Evolutionary conservation across 2,329 filamentous ascomycete genomes (phyloP).

Genomic region (Aureobasidium mangrovei): DNA sequence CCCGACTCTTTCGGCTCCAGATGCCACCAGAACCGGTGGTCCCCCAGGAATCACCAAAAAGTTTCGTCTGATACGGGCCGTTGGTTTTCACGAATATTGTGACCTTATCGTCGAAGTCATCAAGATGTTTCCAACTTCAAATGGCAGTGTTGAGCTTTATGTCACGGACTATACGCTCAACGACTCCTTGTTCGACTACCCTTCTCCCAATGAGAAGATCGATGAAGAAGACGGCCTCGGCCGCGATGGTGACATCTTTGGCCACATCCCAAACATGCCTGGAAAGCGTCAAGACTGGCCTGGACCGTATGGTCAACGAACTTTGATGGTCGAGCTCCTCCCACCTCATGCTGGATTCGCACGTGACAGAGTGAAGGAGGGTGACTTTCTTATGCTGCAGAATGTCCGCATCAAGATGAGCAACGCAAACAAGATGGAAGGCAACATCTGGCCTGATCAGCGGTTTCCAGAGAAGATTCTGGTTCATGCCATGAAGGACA

Average conservation of each 20-base stretch:
- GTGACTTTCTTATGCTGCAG: slow-evolving; percentile 55
- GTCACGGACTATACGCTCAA: slow-evolving; percentile 79
- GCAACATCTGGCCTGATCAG: slow-evolving; percentile 57
- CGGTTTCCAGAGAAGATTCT: slow-evolving; percentile 45
- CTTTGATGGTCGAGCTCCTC: slow-evolving; percentile 63
- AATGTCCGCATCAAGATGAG: slow-evolving; percentile 64
- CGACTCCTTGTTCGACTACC: slow-evolving; percentile 49
- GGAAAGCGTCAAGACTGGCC: slow-evolving; percentile 46
- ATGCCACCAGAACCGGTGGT: neutral
- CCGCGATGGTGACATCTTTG: slow-evolving; percentile 46
- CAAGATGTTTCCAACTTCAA: slow-evolving; percentile 38
- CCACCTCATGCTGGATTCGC: slow-evolving; percentile 56
- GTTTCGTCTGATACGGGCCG: slow-evolving; percentile 56
- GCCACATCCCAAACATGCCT: slow-evolving; percentile 35
- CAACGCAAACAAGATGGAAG: slow-evolving; percentile 55
- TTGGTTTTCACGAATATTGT: slow-evolving; percentile 49
- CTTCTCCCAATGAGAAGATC: slow-evolving; percentile 28
- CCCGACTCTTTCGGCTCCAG: neutral
- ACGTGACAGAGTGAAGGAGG: slow-evolving; percentile 46
- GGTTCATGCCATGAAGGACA: slow-evolving; percentile 34
- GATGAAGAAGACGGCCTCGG: slow-evolving; percentile 18
- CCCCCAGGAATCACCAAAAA: slow-evolving; percentile 37
- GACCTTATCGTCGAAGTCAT: slow-evolving; percentile 67
- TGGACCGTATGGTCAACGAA: slow-evolving; percentile 65
- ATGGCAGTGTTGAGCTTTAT: slow-evolving; percentile 52